Percentiles rank a stretch among this genome's conserved stretches.
phyloP scores from a whole-genome alignment of 768 basidiomycete species.

The Russula virescens region DNA sequence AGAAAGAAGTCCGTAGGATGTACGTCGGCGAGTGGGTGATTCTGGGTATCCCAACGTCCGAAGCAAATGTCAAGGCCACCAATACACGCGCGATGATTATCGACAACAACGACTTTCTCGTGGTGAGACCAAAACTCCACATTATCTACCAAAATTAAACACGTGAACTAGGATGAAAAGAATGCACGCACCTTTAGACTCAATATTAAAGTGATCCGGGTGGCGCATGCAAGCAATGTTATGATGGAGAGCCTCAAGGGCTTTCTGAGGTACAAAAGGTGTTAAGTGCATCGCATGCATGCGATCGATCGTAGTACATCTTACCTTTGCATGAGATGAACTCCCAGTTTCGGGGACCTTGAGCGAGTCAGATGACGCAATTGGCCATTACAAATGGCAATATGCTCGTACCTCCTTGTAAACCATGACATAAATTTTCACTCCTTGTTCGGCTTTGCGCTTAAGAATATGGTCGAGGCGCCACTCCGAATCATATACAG shows the following conservation, averaged over 20 bases:
- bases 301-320: background rate
- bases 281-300: background rate
- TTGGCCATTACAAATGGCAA: background rate
- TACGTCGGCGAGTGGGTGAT: slow-evolving; percentile 84
- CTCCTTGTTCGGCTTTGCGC: slow-evolving; percentile 88
- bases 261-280: slow-evolving; percentile 38
- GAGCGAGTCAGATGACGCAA: background rate
- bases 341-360: slow-evolving; percentile 88
- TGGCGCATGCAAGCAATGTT: slow-evolving; percentile 89
- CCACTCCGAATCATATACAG: slow-evolving; percentile 80
- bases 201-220: slow-evolving; percentile 87
- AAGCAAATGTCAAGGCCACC: slow-evolving; percentile 96
- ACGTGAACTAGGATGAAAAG: background rate
- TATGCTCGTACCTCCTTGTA: slow-evolving; percentile 78
- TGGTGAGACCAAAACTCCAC: slow-evolving; percentile 91
- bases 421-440: slow-evolving; percentile 85
- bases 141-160: slow-evolving; percentile 42
- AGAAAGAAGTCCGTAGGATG: slow-evolving; percentile 79
- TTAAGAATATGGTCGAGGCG: slow-evolving; percentile 80
- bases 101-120: slow-evolving; percentile 87
- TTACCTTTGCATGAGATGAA: slow-evolving; percentile 76
- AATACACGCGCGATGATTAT: slow-evolving; percentile 79
- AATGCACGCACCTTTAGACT: slow-evolving; percentile 51
- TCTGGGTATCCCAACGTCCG: slow-evolving; percentile 94
- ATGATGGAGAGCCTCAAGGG: slow-evolving; percentile 75